Evolutionary conservation across 1,284 basidiomycete species (phyloP), one percentile per base, ranked within the genome.

Genomic region (Cryptococcus jaspeensis): DNA sequence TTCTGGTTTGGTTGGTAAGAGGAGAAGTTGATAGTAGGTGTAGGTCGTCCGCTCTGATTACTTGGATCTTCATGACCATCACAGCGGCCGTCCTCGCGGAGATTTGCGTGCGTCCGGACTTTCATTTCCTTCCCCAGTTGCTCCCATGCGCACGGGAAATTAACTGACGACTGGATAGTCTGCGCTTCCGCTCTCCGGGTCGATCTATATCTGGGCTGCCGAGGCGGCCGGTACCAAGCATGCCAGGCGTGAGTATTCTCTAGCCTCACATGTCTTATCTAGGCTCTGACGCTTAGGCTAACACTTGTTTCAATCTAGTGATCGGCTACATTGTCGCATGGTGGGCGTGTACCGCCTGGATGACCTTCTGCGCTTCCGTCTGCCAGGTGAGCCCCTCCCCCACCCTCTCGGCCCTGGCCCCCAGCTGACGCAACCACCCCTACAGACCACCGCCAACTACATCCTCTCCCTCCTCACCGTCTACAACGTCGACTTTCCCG

Each of bases 271-370:
- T 9, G n/a, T n/a, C n/a, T 44, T 20, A n/a, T n/a, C n/a, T n/a
- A 8, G 16, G 37, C 16, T 49, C 16, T 22, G 25, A 36, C 46
- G 18, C 15, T 20, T 16, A 36, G 7, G 32, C 25, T 12, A 7
- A 38, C 48, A 86, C 89, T 67, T 88, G 85, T 2, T 81, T 89
- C 41, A 87, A n/a, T 92, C 73, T 84, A 53, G 52, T 53, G 25
- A 46, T 90, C 63, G 90, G 89, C 2, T 92, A 92, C 77, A 74
- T 90, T 53, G 90, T 92, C 28, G 89, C 90, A 45, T 92, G 88
- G 88, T 92, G 89, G 89, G 82, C 88, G 25, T 85, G 84, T 60
- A 91, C 90, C 0, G 90, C 90, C 16, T 92, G 90, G 90, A 90
- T 90, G 84, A 91, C 89, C 0, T 92, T 91, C 66, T 82, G 85